Base-by-base conservation (phyloP, 2,329 filamentous ascomycete genomes). In the Exophiala dermatitidis region DNA sequence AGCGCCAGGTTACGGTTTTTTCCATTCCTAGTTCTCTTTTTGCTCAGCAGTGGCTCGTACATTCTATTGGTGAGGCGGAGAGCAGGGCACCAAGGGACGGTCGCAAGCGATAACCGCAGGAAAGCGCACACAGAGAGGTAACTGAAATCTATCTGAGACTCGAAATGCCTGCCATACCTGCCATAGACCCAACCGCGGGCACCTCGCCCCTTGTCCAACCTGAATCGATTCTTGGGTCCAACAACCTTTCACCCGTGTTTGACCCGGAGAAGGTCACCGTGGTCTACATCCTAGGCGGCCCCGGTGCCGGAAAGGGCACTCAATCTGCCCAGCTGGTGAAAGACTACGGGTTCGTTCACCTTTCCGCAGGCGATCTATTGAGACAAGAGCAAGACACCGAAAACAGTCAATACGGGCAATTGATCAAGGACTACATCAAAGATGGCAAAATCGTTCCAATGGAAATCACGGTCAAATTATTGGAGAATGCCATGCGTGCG, bases 361-460 rank as follows among this genome's bases (percentile, higher is more conserved):
- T 98, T 34, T 93, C 86, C 3, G 93, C 93, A 0, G 93, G 93
- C 53, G 93, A 98, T 71, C 79, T 98, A 43, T 80, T 98, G 59
- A 88, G 93, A 57, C 90, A 89, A 59, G 93, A 98, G 75, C 93
- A 97, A 74, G 79, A 91, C 66, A 86, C 91, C 3, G 79, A 82
- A 0, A 90, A 88, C 53, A 89, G 84, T 60, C 78, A 96, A 71
- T 97, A 95, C 69, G 93, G 93, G 68, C 82, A 90, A 61, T 79
- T 97, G 74, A 98, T 98, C 79, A 85, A 85, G 69, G 80, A 85
- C 63, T 90, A 93, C 75, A 98, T 98, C 77, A 88, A 86, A 67
- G 85, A 98, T 69, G 93, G 93, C 55, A 83, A 83, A 64, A 98
- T 98, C 70, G 93, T 98, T 60, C 93, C 93, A n/a, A 95, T 95